These are phyloP conservation scores for Luvunga scandens DNA, from an alignment of 345 rosid genomes.

Conservation along the genomic window DNA sequence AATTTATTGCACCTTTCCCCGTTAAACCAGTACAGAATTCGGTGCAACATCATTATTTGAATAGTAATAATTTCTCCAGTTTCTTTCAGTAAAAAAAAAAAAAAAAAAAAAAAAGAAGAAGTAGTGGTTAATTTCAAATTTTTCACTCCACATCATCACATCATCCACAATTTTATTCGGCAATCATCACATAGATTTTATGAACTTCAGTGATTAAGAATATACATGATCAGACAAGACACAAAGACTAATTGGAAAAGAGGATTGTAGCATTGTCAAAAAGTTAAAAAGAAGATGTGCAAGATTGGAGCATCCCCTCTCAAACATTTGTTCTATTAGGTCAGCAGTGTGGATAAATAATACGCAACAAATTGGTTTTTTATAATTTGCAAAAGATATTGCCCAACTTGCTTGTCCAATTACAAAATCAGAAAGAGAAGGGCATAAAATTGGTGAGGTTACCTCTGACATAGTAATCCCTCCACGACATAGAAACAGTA, in stretches of 20 bases:
- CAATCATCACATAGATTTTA: not conserved
- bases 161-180: not conserved
- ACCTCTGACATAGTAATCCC: slow-evolving; percentile 89
- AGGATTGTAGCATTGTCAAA: not conserved
- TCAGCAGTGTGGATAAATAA: not conserved
- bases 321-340: not conserved
- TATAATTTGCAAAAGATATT: not conserved
- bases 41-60: not conserved
- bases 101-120: too few species aligned
- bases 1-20: not conserved
- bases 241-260: not conserved
- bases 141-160: not conserved
- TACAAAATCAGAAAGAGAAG: slow-evolving; percentile 4
- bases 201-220: not conserved
- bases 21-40: not conserved
- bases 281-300: not conserved
- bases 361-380: not conserved
- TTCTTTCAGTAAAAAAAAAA: too few species aligned
- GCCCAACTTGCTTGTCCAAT: not conserved
- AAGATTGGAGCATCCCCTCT: not conserved
- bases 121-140: too few species aligned
- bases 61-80: not conserved
- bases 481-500: slow-evolving; percentile 67
- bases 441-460: not conserved
- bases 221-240: not conserved